Percentiles rank a stretch among this genome's conserved stretches.
Evolutionary conservation across 768 basidiomycete species (phyloP).

Genomic region (Sarcodon aspratus): DNA sequence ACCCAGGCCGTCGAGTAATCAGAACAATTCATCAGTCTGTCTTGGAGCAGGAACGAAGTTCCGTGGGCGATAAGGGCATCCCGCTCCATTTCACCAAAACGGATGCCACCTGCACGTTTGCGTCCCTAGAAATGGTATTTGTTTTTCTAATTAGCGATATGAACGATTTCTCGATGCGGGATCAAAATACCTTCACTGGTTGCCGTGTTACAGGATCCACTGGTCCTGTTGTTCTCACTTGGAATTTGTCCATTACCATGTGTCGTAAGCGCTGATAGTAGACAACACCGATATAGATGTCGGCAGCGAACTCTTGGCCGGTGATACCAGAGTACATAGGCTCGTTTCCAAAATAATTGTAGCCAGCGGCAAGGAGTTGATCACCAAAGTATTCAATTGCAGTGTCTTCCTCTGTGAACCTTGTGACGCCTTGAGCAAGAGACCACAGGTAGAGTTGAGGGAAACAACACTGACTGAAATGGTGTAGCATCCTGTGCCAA

Average conservation of each 20-base stretch:
- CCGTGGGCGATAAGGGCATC: constrained; percentile 98
- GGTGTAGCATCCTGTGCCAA: constrained; percentile 98
- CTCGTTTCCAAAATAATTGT: constrained; percentile 98
- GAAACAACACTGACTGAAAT: constrained; percentile 61
- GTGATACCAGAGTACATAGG: constrained; percentile 99
- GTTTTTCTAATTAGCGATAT: no score
- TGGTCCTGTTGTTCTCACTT: constrained; percentile 96
- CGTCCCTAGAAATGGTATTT: constrained; percentile 45
- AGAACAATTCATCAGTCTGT: constrained; percentile 98
- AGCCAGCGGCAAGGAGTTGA: constrained; percentile 86
- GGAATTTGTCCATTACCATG: constrained; percentile 99
- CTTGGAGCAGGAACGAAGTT: constrained; percentile 96
- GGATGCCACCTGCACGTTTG: constrained; percentile 96
- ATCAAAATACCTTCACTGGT: constrained; percentile 71
- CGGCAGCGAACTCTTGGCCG: constrained; percentile 95
- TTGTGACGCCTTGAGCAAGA: constrained; percentile 19
- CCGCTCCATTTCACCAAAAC: constrained; percentile 99
- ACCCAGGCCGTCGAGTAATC: constrained; percentile 99
- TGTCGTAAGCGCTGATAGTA: constrained; percentile 98
- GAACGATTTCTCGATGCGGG: neutral
- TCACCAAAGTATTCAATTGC: constrained; percentile 96
- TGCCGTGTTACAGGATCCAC: constrained; percentile 94
- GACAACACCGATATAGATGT: constrained; percentile 97
- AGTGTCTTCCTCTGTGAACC: constrained; percentile 94
- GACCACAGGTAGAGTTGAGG: constrained; percentile 1